Base-by-base conservation (phyloP, 2,329 filamentous ascomycete species). In the Epichloe brachyelytri region DNA sequence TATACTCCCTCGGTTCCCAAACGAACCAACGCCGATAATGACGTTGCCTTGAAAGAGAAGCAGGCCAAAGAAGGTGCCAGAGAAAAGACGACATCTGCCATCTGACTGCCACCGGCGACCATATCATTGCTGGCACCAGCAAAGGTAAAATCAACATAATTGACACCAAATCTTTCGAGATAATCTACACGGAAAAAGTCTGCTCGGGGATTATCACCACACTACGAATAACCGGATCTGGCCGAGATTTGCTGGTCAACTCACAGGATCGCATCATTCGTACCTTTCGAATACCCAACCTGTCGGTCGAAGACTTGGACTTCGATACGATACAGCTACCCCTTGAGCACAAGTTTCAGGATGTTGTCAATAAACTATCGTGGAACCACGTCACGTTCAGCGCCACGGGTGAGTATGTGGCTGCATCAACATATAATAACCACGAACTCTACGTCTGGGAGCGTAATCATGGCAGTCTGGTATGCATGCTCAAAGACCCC, bases 361-460 rank as follows among this genome's bases (percentile, higher is more conserved):
- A 98, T 63, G 85, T 97, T 4, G 93, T 98, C 48, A 97, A 98
- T 63, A 82, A 86, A 43, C 72, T 97, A 12, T 89, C 86, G 6
- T 98, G 93, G 93, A 98, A 97, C 62, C 89, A 96, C 62, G 90
- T 95, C 53, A 89, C 90, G 0, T 97, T 98, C 65, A 95, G 88
- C 62, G 85, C 88, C 1, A 93, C 87, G 0, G 90, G 89, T 49
- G 93, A 98, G 68, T 97, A 97, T 64, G 89, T 98, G 40, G 89
- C 89, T 22, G 93, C 94, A 0, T 95, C 89, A 26, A 97, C 93
- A 2, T 95, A 89, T 67, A 97, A 97, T 75, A 98, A 98, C 62
- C 90, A 96, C 60, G 91, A 98, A 68, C 86, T 98, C 56, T 97
- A 97, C 68, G 90, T 97, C 30, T 97, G 91, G 93, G 93, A 98